Percentiles rank a stretch among this genome's conserved stretches.
These are phyloP conservation scores for Schwanniomyces pseudopolymorphus DNA, from an alignment of 805 yeast species.

Conservation along the genomic window DNA sequence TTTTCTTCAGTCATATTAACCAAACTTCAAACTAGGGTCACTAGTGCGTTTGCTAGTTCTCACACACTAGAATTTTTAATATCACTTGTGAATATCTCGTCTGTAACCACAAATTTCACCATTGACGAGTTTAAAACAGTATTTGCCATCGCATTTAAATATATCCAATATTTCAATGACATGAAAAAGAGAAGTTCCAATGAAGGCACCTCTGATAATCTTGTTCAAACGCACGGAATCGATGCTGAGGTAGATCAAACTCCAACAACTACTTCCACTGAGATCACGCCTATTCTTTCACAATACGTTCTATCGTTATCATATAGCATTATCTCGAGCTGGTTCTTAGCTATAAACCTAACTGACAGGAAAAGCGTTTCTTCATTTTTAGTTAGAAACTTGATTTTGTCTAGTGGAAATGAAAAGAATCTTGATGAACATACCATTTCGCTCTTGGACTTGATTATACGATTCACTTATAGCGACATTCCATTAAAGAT, in stretches of 20 bases:
- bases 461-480: slow-evolving; percentile 65
- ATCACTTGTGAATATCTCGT: slow-evolving; percentile 64
- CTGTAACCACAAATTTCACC: slow-evolving; percentile 68
- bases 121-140: slow-evolving; percentile 76
- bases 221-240: slow-evolving; percentile 36
- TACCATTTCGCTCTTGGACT: slow-evolving; percentile 63
- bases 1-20: slow-evolving; percentile 66
- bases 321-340: slow-evolving; percentile 63
- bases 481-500: slow-evolving; percentile 59
- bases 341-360: slow-evolving; percentile 67
- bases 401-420: slow-evolving; percentile 36
- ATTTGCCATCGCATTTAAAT: slow-evolving; percentile 80
- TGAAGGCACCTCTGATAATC: slow-evolving; percentile 5
- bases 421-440: slow-evolving; percentile 45
- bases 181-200: slow-evolving; percentile 25
- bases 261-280: slow-evolving; percentile 52
- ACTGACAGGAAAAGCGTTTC: slow-evolving; percentile 59
- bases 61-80: slow-evolving; percentile 75
- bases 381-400: slow-evolving; percentile 59
- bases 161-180: slow-evolving; percentile 70
- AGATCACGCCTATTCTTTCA: slow-evolving; percentile 50
- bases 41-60: slow-evolving; percentile 65
- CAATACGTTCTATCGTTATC: slow-evolving; percentile 65
- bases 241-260: slow-evolving; percentile 53
- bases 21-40: slow-evolving; percentile 71